Percentiles rank a stretch among this genome's conserved stretches.
Conservation (phyloP, 2,329 filamentous ascomycete species). For the Sarocladiaceae sp. region DNA sequence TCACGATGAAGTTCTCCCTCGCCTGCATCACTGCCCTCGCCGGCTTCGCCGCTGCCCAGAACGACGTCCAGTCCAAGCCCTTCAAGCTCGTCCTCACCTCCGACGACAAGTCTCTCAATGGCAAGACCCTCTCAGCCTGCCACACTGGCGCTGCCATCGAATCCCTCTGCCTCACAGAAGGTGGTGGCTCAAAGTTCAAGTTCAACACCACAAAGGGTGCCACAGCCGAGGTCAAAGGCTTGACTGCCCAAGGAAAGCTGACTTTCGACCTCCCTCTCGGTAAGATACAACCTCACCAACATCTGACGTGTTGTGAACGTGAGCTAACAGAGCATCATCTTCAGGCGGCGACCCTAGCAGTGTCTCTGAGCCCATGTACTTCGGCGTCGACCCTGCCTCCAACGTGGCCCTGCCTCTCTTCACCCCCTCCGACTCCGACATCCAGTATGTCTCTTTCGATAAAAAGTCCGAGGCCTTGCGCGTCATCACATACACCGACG, state of each 20-base stretch:
- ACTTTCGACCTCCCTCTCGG: constrained; percentile 12
- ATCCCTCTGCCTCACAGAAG: constrained; percentile 13
- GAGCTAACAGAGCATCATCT: no score
- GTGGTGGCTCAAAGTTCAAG: constrained; percentile 8
- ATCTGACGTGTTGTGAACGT: no score
- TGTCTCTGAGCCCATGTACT: constrained; percentile 13
- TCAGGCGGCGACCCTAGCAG: neutral
- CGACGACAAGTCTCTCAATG: constrained; percentile 13
- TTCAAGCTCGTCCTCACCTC: constrained; percentile 16
- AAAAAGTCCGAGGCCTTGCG: constrained; percentile 10
- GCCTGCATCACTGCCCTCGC: constrained; percentile 9
- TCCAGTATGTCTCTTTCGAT: constrained; percentile 19
- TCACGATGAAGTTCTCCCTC: constrained; percentile 13
- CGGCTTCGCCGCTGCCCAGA: constrained; percentile 11
- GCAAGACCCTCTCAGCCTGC: constrained; percentile 13
- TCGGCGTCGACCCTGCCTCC: constrained; percentile 15
- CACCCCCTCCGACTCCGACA: constrained; percentile 13
- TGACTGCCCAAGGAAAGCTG: constrained; percentile 10
- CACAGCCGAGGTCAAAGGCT: constrained; percentile 10
- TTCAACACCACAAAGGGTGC: constrained; percentile 15
- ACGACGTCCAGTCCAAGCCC: constrained; percentile 15
- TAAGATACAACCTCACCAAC: neutral
- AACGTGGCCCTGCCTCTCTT: constrained; percentile 18
- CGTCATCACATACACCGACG: constrained; percentile 15
- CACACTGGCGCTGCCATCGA: constrained; percentile 17